Evolutionary conservation across 2,329 filamentous ascomycete genomes (phyloP), one percentile per base, ranked within the genome.

Genomic region (Aureobasidium namibiae): DNA sequence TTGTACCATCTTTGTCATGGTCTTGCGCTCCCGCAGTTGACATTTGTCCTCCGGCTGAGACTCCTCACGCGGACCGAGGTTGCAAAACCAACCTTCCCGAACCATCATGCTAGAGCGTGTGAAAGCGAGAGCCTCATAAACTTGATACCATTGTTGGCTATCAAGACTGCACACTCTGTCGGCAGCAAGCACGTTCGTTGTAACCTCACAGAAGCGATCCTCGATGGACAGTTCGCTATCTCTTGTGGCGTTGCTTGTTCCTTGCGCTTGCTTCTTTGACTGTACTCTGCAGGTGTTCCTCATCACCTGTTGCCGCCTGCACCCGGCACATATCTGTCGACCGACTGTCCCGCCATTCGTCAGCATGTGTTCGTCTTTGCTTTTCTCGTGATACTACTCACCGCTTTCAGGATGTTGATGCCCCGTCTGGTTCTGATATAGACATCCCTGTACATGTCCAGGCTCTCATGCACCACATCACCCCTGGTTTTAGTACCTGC

Each of bases 381-480:
- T 42, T 9, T 18, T 23, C 21, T 7, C 23, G 31, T 26, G 3
- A 44, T 29, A 21, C 23, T 33, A 73, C 76, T 69, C 69, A 80
- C 78, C 60, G 71, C 72, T 66, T 82, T 83, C 61, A 86, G 72
- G 63, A 82, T 75, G 41, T 85, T 81, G 60, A 96, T 82, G 69
- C 89, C 86, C 70, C 88, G 84, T 66, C 86, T 83, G 1, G 90
- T 92, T 68, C 92, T 88, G 66, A 87, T 78, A 74, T 92, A 99
- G 14, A 96, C 90, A 56, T 86, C 84, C 53, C 87, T 85, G 72
- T 97, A 99, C 76, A 94, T 90, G 62, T 86, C 82, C 59, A 99
- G 78, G 70, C 88, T 96, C 72, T 95, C 87, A 58, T 85, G 80
- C 42, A 99, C 81, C 48, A 99, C 89, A 21, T 83, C 82, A 57